phyloP scores from a whole-genome alignment of 345 rosid genomes.

The Hypericum androsaemum region DNA sequence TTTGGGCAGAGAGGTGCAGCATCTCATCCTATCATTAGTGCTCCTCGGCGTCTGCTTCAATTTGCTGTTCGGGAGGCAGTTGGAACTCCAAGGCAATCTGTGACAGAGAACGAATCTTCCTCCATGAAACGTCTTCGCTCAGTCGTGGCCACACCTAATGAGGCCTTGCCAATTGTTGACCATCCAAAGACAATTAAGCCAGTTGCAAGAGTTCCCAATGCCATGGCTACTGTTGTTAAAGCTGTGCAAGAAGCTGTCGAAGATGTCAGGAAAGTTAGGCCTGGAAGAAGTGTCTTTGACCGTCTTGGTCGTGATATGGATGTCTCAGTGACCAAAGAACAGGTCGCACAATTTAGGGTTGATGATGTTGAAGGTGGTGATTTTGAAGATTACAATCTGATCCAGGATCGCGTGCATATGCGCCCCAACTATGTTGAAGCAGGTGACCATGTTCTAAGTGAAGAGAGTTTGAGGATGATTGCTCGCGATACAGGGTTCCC shows the following conservation, averaged over 20 bases:
- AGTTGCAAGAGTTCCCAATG: slow-evolving; percentile 57
- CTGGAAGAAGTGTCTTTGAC: slow-evolving; percentile 82
- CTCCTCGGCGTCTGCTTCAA: slow-evolving; percentile 82
- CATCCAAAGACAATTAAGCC: slow-evolving; percentile 51
- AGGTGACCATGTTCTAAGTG: slow-evolving; percentile 34
- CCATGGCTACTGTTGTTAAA: slow-evolving; percentile 69
- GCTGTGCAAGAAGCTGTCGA: slow-evolving; percentile 91
- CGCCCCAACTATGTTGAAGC: slow-evolving; percentile 21
- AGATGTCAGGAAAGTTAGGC: slow-evolving; percentile 50
- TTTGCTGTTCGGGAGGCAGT: slow-evolving; percentile 96
- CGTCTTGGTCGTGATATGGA: slow-evolving; percentile 53
- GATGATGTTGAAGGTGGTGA: slow-evolving; percentile 34
- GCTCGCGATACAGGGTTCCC: slow-evolving; percentile 37
- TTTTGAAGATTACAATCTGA: slow-evolving; percentile 26
- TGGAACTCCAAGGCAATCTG: slow-evolving; percentile 47
- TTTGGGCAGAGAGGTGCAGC: slow-evolving; percentile 50
- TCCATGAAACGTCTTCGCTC: slow-evolving; percentile 76
- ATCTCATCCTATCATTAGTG: slow-evolving; percentile 43
- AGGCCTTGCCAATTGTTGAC: slow-evolving; percentile 29
- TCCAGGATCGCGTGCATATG: slow-evolving; percentile 17
- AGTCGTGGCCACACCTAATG: slow-evolving; percentile 57
- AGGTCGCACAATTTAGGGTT: slow-evolving; percentile 24
- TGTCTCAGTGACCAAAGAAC: slow-evolving; percentile 26
- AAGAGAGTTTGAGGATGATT: slow-evolving; percentile 21
- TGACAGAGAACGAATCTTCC: slow-evolving; percentile 34